Evolutionary conservation across 169 alveolate species (phyloP), one percentile per base, ranked within the genome.

Genomic region (Plasmodium inui): DNA sequence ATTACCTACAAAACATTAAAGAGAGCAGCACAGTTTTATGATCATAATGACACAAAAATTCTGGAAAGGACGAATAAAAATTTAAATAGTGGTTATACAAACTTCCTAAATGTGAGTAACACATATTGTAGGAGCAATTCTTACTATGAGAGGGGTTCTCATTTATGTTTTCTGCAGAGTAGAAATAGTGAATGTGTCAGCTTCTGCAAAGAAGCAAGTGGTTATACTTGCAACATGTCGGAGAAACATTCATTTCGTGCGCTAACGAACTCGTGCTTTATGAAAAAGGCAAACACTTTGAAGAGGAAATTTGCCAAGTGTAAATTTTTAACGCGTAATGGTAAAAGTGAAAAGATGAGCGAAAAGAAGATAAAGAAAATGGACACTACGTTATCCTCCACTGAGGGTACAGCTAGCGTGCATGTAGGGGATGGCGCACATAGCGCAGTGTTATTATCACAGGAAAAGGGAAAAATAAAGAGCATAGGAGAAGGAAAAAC

Each of bases 271-370:
- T 86, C 93, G n/a, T 86, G 93, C 67, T 86, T 86, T 30, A 53
- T 86, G 30, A 86, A 39, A 76, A 86, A 34, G 32, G 19, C 93
- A 74, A 86, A 86, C 26, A 34, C 14, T 19, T 17, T 86, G 41
- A 86, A 86, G 55, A 86, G 81, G 41, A 86, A 86, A 55, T 46
- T 86, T 32, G 53, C 93, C 22, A 86, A 78, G 44, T 86, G 93
- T 44, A 86, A 86, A 76, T 86, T 73, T 86, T 76, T 86, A 53
- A 53, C 53, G 30, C 61, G 44, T 50, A 32, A 37, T 19, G 37
- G 82, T 17, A 86, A 74, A 76, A 39, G 67, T 26, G 93, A 86
- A 74, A 84, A 84, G 19, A 32, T 9, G 26, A 72, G 78, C 19
- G 92, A 41, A 8, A 84, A 84, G n/a, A 71, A 79, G 8, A 30